phyloP scores from a whole-genome alignment of 768 basidiomycete genomes.

The Trametes elegans region DNA sequence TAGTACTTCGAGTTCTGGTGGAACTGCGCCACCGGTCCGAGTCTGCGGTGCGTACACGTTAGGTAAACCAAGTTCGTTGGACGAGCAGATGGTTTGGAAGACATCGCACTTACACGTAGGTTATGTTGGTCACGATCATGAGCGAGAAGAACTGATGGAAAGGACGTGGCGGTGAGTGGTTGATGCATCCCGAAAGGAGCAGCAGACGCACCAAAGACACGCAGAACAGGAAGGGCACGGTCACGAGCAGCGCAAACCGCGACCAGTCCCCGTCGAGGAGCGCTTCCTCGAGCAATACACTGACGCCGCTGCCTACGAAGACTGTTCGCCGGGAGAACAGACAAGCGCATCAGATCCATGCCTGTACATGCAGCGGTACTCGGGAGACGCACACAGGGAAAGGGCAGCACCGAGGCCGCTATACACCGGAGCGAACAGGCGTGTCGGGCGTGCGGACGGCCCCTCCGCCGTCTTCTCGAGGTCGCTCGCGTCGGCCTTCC shows the following conservation, averaged over 20 bases:
- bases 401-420: constrained; percentile 67
- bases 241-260: constrained; percentile 65
- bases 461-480: constrained; percentile 47
- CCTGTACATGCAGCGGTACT: neutral
- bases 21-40: constrained; percentile 85
- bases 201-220: constrained; percentile 59
- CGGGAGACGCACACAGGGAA: constrained; percentile 51
- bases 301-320: constrained; percentile 64
- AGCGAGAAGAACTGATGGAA: constrained; percentile 64
- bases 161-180: neutral
- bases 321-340: constrained; percentile 39
- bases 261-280: constrained; percentile 59
- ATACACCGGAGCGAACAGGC: constrained; percentile 72
- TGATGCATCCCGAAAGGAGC: neutral
- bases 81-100: no score
- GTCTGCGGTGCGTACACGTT: no score
- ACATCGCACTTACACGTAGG: constrained; percentile 62
- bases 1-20: constrained; percentile 85
- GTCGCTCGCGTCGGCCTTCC: constrained; percentile 37
- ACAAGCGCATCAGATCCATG: neutral
- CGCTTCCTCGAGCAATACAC: constrained; percentile 61
- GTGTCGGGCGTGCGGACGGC: constrained; percentile 35
- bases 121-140: constrained; percentile 62
- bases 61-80: no score
- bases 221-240: constrained; percentile 72